Base-by-base conservation (phyloP, 1,284 basidiomycete species). In the Abortiporus biennis region DNA sequence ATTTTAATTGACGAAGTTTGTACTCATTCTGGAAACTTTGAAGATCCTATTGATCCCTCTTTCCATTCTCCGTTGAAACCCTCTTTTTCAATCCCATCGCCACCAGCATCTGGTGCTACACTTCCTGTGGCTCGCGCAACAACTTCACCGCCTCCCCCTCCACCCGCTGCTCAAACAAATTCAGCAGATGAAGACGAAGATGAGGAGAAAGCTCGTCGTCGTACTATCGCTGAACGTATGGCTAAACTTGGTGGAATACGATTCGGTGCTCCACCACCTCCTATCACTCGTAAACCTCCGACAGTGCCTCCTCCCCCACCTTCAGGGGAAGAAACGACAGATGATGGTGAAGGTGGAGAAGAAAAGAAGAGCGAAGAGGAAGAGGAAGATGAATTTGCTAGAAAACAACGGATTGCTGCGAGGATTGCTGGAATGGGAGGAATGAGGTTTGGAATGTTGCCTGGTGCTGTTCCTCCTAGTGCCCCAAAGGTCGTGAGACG, bases 151-250 rank as follows among this genome's bases (percentile, higher is more conserved):
- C 47, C 49, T 24, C 45, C 50, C 9, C 32, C 45, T 33, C 45
- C 46, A n/a, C 36, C 43, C 19, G 19, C 30, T 23, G 31, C 33
- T 13, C 29, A 44, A 5, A 46, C 42, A 3, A 46, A 47, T 1
- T 57, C 62, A 15, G 52, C 53, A 3, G 64, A 63, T 36, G 53
- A 54, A 3, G 63, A 64, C 35, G 72, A 72, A 47, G 74, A 80
- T 46, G 62, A 65, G 0, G 78, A 74, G 41, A 62, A 69, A 22
- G 58, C 59, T 2, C 67, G 75, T 38, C 70, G 76, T n/a, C 68
- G 65, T 22, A 81, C 80, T 2, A 82, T 88, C 35, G 83, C 85
- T 1, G 85, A 88, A 49, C 71, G 85, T 3, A 86, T 89, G 84
- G 85, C 85, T 0, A 83, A 76, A 50, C 64, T 89, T 2, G 84